These are phyloP conservation scores for Fraxinus floribunda DNA, from an alignment of 305 asterid species.

Conservation along the genomic window DNA sequence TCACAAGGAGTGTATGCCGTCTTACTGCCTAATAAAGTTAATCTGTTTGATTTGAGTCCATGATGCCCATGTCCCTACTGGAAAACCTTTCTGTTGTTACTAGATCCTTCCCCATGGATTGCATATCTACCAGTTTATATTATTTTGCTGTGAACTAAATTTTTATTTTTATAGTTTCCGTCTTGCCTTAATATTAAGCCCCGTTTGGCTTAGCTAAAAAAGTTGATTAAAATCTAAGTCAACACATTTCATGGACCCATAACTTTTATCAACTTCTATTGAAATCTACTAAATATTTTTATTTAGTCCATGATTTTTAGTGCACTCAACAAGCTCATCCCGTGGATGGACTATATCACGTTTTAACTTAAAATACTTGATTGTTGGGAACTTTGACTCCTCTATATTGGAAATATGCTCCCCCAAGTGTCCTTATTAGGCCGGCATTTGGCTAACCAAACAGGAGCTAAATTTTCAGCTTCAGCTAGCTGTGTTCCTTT, in stretches of 20 bases:
- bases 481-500: background rate
- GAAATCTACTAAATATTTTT: background rate
- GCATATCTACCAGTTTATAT: background rate
- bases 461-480: background rate
- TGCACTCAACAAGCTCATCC: background rate
- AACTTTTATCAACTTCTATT: background rate
- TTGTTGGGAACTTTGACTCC: background rate
- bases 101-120: background rate
- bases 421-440: background rate
- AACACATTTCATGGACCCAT: background rate
- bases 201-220: background rate
- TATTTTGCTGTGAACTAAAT: background rate
- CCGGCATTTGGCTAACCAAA: background rate
- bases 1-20: background rate
- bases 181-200: background rate
- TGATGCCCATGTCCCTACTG: background rate
- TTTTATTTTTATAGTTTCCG: background rate
- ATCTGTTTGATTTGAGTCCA: background rate
- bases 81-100: background rate
- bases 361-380: background rate
- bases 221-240: background rate
- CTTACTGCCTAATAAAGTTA: background rate
- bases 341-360: background rate
- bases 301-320: background rate
- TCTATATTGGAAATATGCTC: background rate